A percentile compares a stretch with the other conserved stretches of the same genome.
These are phyloP conservation scores for Cairneyella variabilis DNA, from an alignment of 495 filamentous ascomycete genomes.

Conservation along the genomic window DNA sequence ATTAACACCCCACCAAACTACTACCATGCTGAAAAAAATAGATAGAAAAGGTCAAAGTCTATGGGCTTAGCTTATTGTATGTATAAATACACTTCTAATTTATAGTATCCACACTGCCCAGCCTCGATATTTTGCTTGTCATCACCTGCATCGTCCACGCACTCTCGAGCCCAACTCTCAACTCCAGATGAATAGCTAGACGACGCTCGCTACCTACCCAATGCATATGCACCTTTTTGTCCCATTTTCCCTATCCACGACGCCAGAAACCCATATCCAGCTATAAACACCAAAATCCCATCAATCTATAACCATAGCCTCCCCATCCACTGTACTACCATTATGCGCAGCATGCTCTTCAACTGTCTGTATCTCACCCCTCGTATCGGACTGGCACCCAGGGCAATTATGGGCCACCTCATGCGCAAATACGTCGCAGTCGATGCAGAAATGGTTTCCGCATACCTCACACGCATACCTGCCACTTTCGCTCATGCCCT, in stretches of 20 bases:
- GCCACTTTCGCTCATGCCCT: conserved; percentile 77
- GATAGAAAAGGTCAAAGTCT: too few relatives aligned
- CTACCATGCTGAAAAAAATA: too few relatives aligned
- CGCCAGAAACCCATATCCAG: too few relatives aligned
- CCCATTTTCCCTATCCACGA: too few relatives aligned
- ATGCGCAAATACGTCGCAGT: conserved; percentile 93
- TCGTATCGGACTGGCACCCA: conserved; percentile 71
- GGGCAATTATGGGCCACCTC: conserved; percentile 94
- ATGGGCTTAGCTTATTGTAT: too few relatives aligned
- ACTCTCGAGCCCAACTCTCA: too few relatives aligned
- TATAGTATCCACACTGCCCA: too few relatives aligned
- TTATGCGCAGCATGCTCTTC: neutral
- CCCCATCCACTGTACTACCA: neutral
- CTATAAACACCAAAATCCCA: neutral
- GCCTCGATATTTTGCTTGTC: too few relatives aligned
- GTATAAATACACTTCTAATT: too few relatives aligned
- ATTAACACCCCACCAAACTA: too few relatives aligned
- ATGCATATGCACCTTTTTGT: conserved; percentile 5
- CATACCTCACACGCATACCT: conserved; percentile 86
- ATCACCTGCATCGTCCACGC: too few relatives aligned
- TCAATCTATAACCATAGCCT: neutral
- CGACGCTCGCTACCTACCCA: neutral
- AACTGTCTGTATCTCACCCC: conserved; percentile 15
- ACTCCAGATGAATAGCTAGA: too few relatives aligned
- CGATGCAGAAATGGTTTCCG: conserved; percentile 88